Evolutionary conservation across 2,329 filamentous ascomycete species (phyloP), one percentile per base, ranked within the genome.

Genomic region (Pseudogymnoascus sp.): DNA sequence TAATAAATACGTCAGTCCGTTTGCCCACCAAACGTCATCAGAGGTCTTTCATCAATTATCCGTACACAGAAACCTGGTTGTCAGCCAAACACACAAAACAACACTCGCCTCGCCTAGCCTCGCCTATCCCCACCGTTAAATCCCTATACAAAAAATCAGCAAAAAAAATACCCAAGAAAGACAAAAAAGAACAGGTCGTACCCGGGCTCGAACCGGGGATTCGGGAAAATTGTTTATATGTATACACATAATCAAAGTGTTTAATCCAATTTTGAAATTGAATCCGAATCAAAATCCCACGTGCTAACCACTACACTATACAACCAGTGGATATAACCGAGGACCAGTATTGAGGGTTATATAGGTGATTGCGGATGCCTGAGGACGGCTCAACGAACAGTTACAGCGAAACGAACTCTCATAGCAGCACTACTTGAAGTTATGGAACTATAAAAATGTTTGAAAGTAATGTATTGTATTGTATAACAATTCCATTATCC

Each of bases 291-390:
- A 49, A 49, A 49, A 49, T 49, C 43, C 43, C 43, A 49, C 43
- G 43, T 49, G 43, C 43, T 49, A 49, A 49, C 43, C 43, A 49
- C 43, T 49, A 49, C 43, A 49, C 43, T 49, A 49, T 49, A 49
- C 43, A 49, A 49, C 43, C 43, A n/a, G 21, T 23, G 18, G n/a
- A 5, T 18, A 23, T 43, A 23, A 23, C 9, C 42, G 42, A 23
- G 12, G 42, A 21, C 11, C 2, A 7, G 2, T 43, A 18, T 21
- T 43, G 2, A 5, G 5, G 5, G 3, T 6, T 23, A 3, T 43
- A 43, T 34, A 34, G 31, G 11, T 34, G 9, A 12, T 34, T 28
- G 9, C 12, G 31, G 2, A 12, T 34, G 31, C 11, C 31, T 34
- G 31, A 34, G 31, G 31, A 34, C 7, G 21, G 21, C 21, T 23